Base-by-base conservation (phyloP, 768 basidiomycete species). In the Tricholoma sp. region DNA sequence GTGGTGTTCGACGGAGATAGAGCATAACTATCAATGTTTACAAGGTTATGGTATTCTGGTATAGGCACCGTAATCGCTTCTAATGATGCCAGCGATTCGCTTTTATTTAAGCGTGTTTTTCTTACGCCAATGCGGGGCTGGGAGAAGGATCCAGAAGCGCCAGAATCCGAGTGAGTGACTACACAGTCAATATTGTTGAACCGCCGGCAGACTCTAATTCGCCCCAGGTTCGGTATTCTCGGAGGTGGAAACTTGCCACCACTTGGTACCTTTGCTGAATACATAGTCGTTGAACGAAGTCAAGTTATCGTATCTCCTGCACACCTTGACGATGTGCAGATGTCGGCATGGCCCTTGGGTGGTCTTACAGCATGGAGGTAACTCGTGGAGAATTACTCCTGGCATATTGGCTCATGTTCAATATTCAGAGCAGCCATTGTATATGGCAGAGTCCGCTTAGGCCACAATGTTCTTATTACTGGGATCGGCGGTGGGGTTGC, bases 401-500 rank as follows among this genome's bases (percentile, higher is more conserved):
- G 47, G 2, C 29, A 12, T 33, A 12, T 44, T 10, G 31, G 34
- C 33, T 54, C 48, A 18, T 59, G 44, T 42, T 34, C 53, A 32
- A 36, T 24, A 12, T 18, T 9, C 59, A 91, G 90, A 65, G 88
- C 87, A 1, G 74, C 79, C 2, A 72, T 84, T 15, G 77, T 91
- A 20, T 84, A 91, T 59, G 91, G 82, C 0, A 68, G 76, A 4
- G 84, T 91, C 12, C 58, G 80, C 52, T 63, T 71, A 12, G 89
- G 84, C 6, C 82, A 92, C 34, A 87, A 86, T 53, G 77, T 94
- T 39, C 80, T 94, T 45, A 86, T 94, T 57, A 90, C 89, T 0
- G 90, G 90, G 15, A 82, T 89, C 44, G 90, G 91, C 20, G 91
- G 91, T 17, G 91, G 92, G 11, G 92, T 94, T 37, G 92, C 92